These are phyloP conservation scores for Mollisia scopiformis DNA, from an alignment of 2,329 filamentous ascomycete genomes.

Conservation along the genomic window DNA sequence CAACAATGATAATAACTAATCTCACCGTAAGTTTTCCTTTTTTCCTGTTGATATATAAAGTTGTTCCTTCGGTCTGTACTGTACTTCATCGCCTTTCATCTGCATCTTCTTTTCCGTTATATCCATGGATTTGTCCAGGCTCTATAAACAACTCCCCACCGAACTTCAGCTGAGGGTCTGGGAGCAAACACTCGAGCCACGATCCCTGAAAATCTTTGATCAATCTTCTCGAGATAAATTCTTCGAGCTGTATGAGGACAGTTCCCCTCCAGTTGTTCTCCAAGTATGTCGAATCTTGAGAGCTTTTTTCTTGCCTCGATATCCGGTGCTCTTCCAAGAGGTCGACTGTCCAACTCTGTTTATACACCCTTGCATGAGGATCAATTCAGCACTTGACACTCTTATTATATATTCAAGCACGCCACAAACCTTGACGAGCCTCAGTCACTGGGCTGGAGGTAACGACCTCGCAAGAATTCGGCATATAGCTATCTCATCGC, in stretches of 20 bases:
- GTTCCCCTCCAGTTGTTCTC: background rate
- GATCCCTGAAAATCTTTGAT: background rate
- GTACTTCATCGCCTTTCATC: background rate
- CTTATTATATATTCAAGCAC: background rate
- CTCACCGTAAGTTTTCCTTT: background rate
- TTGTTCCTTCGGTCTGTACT: background rate
- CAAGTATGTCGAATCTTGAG: background rate
- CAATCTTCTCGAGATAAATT: background rate
- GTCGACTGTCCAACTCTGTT: background rate
- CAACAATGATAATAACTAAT: no score
- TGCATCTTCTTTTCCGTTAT: background rate
- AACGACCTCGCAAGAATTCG: background rate
- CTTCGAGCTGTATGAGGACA: background rate
- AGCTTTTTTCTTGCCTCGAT: background rate
- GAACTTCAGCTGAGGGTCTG: background rate
- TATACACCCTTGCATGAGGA: background rate
- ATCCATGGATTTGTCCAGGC: background rate
- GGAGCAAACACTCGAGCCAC: background rate
- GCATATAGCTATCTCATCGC: background rate
- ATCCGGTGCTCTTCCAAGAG: background rate
- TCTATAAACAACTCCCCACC: background rate
- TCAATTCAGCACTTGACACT: background rate
- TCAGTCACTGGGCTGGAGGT: background rate
- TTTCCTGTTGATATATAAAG: background rate
- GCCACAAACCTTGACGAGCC: background rate